A percentile compares a stretch with the other conserved stretches of the same genome.
phyloP scores from a whole-genome alignment of 75 land plant genomes.

The Larix kaempferi region DNA sequence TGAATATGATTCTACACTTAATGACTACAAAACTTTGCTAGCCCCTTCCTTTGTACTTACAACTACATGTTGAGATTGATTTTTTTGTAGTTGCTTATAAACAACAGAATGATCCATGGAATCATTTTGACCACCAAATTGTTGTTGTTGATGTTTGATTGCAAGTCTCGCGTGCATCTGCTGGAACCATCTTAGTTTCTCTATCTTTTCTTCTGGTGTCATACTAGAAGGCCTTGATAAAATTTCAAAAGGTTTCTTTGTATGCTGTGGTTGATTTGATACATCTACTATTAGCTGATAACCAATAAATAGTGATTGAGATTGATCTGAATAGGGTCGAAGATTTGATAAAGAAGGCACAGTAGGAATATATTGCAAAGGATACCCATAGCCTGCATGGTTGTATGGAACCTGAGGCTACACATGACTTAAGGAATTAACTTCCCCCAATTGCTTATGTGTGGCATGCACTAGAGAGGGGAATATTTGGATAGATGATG shows the following conservation, averaged over 20 bases:
- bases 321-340: conserved; percentile 21
- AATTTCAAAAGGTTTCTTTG: conserved; percentile 16
- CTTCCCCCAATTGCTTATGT: neutral
- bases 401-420: conserved; percentile 18
- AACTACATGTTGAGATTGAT: conserved; percentile 12
- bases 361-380: conserved; percentile 27
- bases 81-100: conserved; percentile 8
- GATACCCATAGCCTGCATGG: conserved; percentile 20
- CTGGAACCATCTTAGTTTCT: conserved; percentile 75
- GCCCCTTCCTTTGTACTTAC: conserved; percentile 16
- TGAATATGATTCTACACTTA: conserved; percentile 14
- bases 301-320: conserved; percentile 23
- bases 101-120: conserved; percentile 12
- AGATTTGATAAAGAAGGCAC: conserved; percentile 14
- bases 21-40: conserved; percentile 5
- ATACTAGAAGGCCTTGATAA: conserved; percentile 27
- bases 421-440: neutral
- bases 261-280: conserved; percentile 19
- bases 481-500: conserved; percentile 5
- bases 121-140: conserved; percentile 29
- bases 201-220: conserved; percentile 91
- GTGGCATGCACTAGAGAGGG: neutral
- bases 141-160: conserved; percentile 71
- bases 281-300: conserved; percentile 16
- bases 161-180: conserved; percentile 86